Conservation (phyloP, 2,329 filamentous ascomycete genomes). For the Colletotrichum trifolii region DNA sequence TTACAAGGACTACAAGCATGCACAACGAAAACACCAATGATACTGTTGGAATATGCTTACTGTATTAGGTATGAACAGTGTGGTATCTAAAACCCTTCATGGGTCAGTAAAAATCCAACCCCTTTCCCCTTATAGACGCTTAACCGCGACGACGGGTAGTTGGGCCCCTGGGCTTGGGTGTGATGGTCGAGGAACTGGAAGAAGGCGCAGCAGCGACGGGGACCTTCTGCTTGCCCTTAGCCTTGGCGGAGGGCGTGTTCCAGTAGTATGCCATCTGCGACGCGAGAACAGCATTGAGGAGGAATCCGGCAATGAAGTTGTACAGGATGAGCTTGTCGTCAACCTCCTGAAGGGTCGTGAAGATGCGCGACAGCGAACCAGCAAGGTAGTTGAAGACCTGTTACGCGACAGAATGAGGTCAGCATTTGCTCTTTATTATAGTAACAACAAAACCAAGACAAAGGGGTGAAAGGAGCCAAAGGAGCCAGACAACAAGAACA, state of each 20-base stretch:
- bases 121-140: slow-evolving; percentile 2
- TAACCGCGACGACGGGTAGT: slow-evolving; percentile 58
- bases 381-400: slow-evolving; percentile 98
- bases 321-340: slow-evolving; percentile 97
- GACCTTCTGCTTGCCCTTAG: slow-evolving; percentile 54
- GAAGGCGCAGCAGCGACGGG: slow-evolving; percentile 39
- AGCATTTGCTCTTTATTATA: neutral
- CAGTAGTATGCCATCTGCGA: slow-evolving; percentile 96
- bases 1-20: neutral
- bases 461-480: neutral
- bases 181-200: slow-evolving; percentile 41
- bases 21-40: neutral
- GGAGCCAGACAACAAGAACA: slow-evolving; percentile 39
- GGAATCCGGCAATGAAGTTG: slow-evolving; percentile 90
- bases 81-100: slow-evolving; percentile 21
- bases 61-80: slow-evolving; percentile 19
- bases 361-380: slow-evolving; percentile 93
- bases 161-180: slow-evolving; percentile 52
- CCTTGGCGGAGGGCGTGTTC: slow-evolving; percentile 72
- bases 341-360: slow-evolving; percentile 97
- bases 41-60: slow-evolving; percentile 3
- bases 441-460: too few species aligned
- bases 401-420: neutral
- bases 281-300: slow-evolving; percentile 88
- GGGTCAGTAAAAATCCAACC: neutral